These are phyloP conservation scores for Filobasidium uniguttulatum DNA, from an alignment of 1,284 basidiomycete genomes.

Conservation along the genomic window DNA sequence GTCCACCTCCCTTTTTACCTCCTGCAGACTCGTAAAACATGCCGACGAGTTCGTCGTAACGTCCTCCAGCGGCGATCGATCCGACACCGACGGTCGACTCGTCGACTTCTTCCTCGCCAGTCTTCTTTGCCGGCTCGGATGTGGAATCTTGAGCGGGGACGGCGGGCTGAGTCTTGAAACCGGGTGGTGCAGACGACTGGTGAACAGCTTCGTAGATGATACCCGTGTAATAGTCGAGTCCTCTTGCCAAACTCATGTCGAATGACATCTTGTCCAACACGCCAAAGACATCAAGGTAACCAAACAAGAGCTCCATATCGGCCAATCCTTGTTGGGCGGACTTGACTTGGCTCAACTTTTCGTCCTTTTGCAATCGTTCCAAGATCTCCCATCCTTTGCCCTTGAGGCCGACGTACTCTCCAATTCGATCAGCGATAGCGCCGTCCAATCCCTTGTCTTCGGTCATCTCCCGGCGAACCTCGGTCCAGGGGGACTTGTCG, in stretches of 20 bases:
- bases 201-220: conserved; percentile 97
- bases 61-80: conserved; percentile 90
- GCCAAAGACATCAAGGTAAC: conserved; percentile 66
- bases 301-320: conserved; percentile 85
- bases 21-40: conserved; percentile 75
- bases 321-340: conserved; percentile 68
- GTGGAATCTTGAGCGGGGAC: conserved; percentile 34
- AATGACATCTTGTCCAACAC: conserved; percentile 84
- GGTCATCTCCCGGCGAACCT: conserved; percentile 93
- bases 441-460: conserved; percentile 81
- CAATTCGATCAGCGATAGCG: conserved; percentile 82
- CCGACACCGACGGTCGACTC: conserved; percentile 89
- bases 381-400: conserved; percentile 61
- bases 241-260: conserved; percentile 88
- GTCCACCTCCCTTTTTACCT: conserved; percentile 39
- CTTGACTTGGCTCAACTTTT: conserved; percentile 52
- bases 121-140: conserved; percentile 36
- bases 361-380: conserved; percentile 56
- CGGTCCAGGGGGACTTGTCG: conserved; percentile 86
- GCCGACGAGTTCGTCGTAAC: conserved; percentile 94
- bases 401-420: conserved; percentile 90
- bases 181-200: conserved; percentile 81
- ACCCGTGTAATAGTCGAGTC: conserved; percentile 96
- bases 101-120: conserved; percentile 67
- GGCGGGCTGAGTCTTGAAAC: conserved; percentile 47